Evolutionary conservation across 345 rosid species (phyloP).

Genomic region (Aurinia saxatilis): DNA sequence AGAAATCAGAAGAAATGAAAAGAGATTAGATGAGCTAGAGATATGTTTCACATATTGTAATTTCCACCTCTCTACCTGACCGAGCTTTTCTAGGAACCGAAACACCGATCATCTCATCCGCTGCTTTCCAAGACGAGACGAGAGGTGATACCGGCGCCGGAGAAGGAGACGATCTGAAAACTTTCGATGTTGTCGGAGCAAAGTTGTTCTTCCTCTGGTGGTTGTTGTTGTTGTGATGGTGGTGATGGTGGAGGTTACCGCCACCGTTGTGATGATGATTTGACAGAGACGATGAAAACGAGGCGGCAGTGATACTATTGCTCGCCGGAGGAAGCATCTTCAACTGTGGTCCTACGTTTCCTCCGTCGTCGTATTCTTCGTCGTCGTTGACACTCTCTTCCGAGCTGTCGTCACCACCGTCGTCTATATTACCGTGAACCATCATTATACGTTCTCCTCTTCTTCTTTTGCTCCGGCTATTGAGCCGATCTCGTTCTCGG

Average conservation of each 20-base stretch:
- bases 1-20: constrained; percentile 7
- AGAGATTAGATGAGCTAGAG: constrained; percentile 8
- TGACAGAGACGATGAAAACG: constrained; percentile 51
- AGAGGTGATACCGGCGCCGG: constrained; percentile 26
- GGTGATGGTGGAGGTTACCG: constrained; percentile 25
- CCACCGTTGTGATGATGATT: constrained; percentile 33
- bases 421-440: constrained; percentile 71
- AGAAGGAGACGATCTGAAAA: constrained; percentile 49
- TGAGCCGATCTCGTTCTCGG: constrained; percentile 78
- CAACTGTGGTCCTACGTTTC: constrained; percentile 34
- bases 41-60: constrained; percentile 3
- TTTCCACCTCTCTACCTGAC: constrained; percentile 97
- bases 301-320: constrained; percentile 38
- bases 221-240: not conserved
- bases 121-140: constrained; percentile 53
- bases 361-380: constrained; percentile 76
- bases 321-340: constrained; percentile 69
- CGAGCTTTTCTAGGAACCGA: constrained; percentile 99
- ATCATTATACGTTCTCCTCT: constrained; percentile 67
- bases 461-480: constrained; percentile 70
- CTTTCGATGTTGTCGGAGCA: constrained; percentile 52
- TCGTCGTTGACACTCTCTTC: constrained; percentile 95
- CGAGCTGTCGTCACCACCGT: constrained; percentile 70
- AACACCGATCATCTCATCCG: constrained; percentile 95
- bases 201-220: constrained; percentile 57